These are phyloP conservation scores for Boletus huronensis DNA, from an alignment of 768 basidiomycete genomes.

Conservation along the genomic window DNA sequence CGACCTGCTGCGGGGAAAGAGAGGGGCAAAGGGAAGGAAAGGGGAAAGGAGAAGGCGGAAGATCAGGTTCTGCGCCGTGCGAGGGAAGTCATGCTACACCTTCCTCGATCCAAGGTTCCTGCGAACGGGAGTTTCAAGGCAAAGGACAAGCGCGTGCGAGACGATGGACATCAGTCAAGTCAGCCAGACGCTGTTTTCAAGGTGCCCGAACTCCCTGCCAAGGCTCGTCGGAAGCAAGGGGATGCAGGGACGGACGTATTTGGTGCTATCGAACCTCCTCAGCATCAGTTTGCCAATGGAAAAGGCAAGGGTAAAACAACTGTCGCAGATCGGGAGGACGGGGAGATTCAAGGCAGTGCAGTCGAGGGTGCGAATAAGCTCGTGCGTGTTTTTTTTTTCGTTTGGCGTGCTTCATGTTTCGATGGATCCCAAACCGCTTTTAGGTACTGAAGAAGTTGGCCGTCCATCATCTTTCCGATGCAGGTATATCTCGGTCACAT, in stretches of 20 bases:
- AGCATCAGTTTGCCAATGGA: slow-evolving; percentile 15
- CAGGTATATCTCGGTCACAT: slow-evolving; percentile 35
- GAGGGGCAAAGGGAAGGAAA: slow-evolving; percentile 18
- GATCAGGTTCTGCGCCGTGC: slow-evolving; percentile 35
- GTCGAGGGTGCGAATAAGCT: slow-evolving; percentile 61
- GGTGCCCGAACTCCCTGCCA: slow-evolving; percentile 45
- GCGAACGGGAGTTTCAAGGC: slow-evolving; percentile 4
- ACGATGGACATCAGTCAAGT: neutral
- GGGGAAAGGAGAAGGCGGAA: slow-evolving; percentile 17
- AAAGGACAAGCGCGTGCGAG: slow-evolving; percentile 1
- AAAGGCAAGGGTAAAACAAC: slow-evolving; percentile 40
- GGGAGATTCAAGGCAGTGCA: slow-evolving; percentile 23
- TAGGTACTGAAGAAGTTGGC: slow-evolving; percentile 40
- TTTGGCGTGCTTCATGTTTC: neutral
- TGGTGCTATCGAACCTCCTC: slow-evolving; percentile 22
- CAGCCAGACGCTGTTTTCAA: slow-evolving; percentile 35
- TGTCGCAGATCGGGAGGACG: slow-evolving; percentile 24
- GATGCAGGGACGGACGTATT: slow-evolving; percentile 30
- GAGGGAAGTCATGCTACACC: slow-evolving; percentile 36
- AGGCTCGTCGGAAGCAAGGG: slow-evolving; percentile 17
- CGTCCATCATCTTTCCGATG: slow-evolving; percentile 30
- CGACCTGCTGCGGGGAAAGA: neutral
- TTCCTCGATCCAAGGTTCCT: slow-evolving; percentile 28
- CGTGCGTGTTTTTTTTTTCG: slow-evolving; percentile 36
- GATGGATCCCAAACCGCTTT: neutral